Evolutionary conservation across 2,329 filamentous ascomycete genomes (phyloP).

Genomic region (Bipolaris bicolor): DNA sequence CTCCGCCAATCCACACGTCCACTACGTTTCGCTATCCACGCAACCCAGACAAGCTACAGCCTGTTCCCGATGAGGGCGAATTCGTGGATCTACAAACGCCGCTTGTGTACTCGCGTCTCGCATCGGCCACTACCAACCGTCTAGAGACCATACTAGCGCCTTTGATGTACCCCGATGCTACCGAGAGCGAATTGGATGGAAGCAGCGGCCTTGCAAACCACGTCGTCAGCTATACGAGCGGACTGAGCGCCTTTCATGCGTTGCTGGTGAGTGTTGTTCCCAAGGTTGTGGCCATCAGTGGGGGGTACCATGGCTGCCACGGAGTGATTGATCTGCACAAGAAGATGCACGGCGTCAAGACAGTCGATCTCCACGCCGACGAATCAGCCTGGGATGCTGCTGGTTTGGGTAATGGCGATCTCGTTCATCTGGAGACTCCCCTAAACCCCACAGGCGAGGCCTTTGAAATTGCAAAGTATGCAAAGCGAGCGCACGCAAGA

Average conservation of each 20-base stretch:
- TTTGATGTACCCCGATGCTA: conserved; percentile 65
- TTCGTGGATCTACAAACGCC: conserved; percentile 38
- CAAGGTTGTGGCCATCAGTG: conserved; percentile 78
- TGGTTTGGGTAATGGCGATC: conserved; percentile 75
- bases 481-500: conserved; percentile 70
- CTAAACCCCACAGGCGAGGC: conserved; percentile 89
- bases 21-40: conserved; percentile 85
- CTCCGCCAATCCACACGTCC: conserved; percentile 86
- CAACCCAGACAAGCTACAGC: conserved; percentile 70
- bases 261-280: conserved; percentile 85
- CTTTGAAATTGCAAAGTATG: conserved; percentile 73
- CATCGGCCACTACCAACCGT: conserved; percentile 78
- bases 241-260: conserved; percentile 87
- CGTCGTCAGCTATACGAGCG: conserved; percentile 79
- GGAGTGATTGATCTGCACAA: conserved; percentile 76
- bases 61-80: conserved; percentile 54
- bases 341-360: conserved; percentile 76
- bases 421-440: conserved; percentile 92
- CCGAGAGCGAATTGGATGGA: conserved; percentile 19
- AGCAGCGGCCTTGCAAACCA: conserved; percentile 50
- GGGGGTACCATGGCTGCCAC: conserved; percentile 93
- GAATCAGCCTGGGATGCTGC: conserved; percentile 65
- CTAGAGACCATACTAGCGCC: conserved; percentile 81
- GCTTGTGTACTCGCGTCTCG: conserved; percentile 78
- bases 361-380: conserved; percentile 66